phyloP scores from a whole-genome alignment of 2,329 filamentous ascomycete species.

The Nothopassalora personata region DNA sequence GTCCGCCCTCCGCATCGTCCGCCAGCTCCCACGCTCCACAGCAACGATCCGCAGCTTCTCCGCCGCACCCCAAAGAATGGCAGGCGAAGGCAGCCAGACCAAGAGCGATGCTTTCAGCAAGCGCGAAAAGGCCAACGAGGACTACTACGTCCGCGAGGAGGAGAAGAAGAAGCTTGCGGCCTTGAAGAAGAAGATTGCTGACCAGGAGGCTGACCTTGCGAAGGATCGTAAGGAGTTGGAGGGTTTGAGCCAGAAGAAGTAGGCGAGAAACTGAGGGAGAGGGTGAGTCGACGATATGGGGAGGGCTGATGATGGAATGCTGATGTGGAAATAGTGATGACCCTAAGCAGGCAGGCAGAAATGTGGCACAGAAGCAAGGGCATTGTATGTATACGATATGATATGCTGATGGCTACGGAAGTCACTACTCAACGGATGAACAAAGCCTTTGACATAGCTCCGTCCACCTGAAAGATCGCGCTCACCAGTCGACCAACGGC shows the following conservation, averaged over 20 bases:
- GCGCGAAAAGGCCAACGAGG: slow-evolving; percentile 83
- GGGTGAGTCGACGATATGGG: neutral
- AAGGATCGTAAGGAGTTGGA: slow-evolving; percentile 30
- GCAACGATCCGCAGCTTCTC: slow-evolving; percentile 37
- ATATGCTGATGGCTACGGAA: neutral
- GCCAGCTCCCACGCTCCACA: slow-evolving; percentile 36
- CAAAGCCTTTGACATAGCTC: too few relatives aligned
- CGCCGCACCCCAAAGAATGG: slow-evolving; percentile 39
- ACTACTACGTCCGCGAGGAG: slow-evolving; percentile 75
- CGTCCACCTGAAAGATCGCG: too few relatives aligned
- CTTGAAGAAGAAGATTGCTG: slow-evolving; percentile 34
- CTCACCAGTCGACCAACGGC: too few relatives aligned
- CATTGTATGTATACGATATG: neutral
- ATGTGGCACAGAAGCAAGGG: neutral
- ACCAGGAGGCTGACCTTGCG: slow-evolving; percentile 24
- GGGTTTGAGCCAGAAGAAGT: slow-evolving; percentile 15
- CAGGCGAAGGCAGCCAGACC: slow-evolving; percentile 37
- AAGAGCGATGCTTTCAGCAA: slow-evolving; percentile 83
- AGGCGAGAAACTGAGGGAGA: neutral
- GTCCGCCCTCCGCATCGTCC: slow-evolving; percentile 33
- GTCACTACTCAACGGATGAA: neutral
- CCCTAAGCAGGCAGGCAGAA: neutral
- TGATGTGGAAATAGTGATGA: neutral
- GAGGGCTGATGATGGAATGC: neutral
- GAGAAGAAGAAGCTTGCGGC: slow-evolving; percentile 71